Conservation (phyloP, 192 early-diverging fungal species). For the Backusella australiensis region DNA sequence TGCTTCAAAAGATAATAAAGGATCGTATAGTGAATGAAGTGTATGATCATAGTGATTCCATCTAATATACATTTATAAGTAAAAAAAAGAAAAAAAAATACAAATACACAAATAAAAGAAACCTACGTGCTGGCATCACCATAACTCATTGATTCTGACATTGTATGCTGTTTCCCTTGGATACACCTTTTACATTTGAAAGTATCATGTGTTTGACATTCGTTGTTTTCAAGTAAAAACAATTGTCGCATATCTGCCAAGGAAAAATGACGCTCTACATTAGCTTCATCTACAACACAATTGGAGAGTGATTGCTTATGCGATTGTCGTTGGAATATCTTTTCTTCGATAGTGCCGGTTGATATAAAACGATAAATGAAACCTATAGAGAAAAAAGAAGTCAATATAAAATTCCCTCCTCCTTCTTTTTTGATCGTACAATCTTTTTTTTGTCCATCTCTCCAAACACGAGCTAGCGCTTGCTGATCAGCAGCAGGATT, state of each 20-base stretch:
- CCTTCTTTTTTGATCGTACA: conserved; percentile 34
- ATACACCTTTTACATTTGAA: conserved; percentile 94
- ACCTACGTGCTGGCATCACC: conserved; percentile 69
- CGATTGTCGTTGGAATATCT: conserved; percentile 95
- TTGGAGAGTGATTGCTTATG: conserved; percentile 84
- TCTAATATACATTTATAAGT: conserved; percentile 28
- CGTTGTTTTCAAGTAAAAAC: conserved; percentile 77
- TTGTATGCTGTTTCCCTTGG: conserved; percentile 69
- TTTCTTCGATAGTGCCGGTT: conserved; percentile 97
- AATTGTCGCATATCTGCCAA: conserved; percentile 85
- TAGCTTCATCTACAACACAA: conserved; percentile 94
- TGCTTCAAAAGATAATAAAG: conserved; percentile 58
- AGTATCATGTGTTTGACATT: conserved; percentile 93
- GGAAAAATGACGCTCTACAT: conserved; percentile 94
- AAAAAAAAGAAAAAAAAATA: not conserved
- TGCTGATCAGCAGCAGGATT: conserved; percentile 98
- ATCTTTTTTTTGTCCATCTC: conserved; percentile 78
- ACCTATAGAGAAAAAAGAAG: conserved; percentile 43
- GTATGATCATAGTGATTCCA: conserved; percentile 76
- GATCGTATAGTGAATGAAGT: conserved; percentile 56
- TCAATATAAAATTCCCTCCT: not conserved
- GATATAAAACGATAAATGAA: conserved; percentile 96
- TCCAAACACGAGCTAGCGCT: conserved; percentile 89
- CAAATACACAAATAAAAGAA: not conserved
- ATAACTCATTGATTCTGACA: conserved; percentile 62